Evolutionary conservation across 2,329 filamentous ascomycete species (phyloP), one percentile per base, ranked within the genome.

Genomic region (Ascochyta lentis): DNA sequence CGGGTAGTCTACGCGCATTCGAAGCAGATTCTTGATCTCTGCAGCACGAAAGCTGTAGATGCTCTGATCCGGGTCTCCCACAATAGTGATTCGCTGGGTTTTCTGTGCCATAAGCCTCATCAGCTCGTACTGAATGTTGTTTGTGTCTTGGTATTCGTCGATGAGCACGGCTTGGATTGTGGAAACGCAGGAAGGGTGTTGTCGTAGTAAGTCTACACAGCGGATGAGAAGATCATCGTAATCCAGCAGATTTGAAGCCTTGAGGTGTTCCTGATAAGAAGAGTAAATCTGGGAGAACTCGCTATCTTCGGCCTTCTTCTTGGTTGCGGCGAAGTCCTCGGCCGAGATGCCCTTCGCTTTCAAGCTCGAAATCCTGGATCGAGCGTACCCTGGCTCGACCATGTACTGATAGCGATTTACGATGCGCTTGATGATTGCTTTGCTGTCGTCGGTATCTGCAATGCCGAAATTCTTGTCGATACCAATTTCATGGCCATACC

Each of bases 111-210:
- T 88, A 0, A 96, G 82, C 60, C 85, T 89, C 92, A 97, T 97
- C 38, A 99, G 80, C 65, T 97, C 92, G 68, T 96, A 98, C 74
- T 99, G 94, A 4, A 97, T 88, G 19, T 91, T 85, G 71, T 98
- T 99, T 7, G 94, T 98, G 76, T 99, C 94, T 76, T 99, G 94
- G 61, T 97, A 99, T 71, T 99, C 94, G 72, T 99, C 94, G 59
- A 99, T 96, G 41, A 99, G 82, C 6, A 98, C 92, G 0, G 91
- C 86, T 74, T 97, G 88, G 16, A 99, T 87, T 65, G 96, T 97
- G 13, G 88, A 88, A 3, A 97, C 93, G 67, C 93, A 97, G 13
- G 85, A 81, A 0, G 93, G 91, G 63, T 90, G 84, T 19, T 82
- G 79, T 56, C 83, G 84, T 19, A 99, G 82, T 10, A 99, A 82